Percentiles rank a stretch among this genome's conserved stretches.
Conservation (phyloP, 2,329 filamentous ascomycete genomes). For the Beauveria bassiana region DNA sequence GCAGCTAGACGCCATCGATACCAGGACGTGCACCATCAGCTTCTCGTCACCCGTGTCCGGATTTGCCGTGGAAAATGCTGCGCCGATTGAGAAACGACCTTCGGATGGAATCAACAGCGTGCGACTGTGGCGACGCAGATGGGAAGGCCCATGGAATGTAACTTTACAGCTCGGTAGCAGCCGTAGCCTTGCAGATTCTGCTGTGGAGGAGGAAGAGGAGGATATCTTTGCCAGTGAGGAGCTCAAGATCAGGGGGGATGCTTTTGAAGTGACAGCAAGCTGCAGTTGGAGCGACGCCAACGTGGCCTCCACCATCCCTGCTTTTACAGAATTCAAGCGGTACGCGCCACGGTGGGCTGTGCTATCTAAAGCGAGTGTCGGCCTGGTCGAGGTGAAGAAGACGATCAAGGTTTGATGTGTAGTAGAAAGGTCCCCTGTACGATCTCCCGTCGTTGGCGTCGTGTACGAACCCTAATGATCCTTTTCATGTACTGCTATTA, state of each 20-base stretch:
- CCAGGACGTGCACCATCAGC: constrained; percentile 66
- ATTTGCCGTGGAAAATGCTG: constrained; percentile 56
- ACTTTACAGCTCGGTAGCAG: constrained; percentile 21
- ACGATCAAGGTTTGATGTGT: constrained; percentile 46
- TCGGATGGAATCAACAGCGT: constrained; percentile 59
- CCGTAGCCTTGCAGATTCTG: background rate
- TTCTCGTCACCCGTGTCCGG: constrained; percentile 61
- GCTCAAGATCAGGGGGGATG: constrained; percentile 12
- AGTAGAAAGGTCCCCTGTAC: background rate
- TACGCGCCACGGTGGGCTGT: constrained; percentile 76
- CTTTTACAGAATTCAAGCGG: constrained; percentile 68
- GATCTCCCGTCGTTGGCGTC: background rate
- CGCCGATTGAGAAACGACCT: constrained; percentile 51
- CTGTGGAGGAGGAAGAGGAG: background rate
- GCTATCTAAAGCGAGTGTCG: constrained; percentile 66
- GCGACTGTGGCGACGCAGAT: constrained; percentile 75
- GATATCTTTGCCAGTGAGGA: background rate
- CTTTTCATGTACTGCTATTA: background rate
- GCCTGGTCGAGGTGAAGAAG: constrained; percentile 74
- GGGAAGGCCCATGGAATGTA: constrained; percentile 69
- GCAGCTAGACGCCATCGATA: constrained; percentile 63
- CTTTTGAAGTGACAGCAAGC: constrained; percentile 56
- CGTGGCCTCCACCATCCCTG: constrained; percentile 61
- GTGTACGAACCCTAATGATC: background rate
- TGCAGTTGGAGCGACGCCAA: constrained; percentile 91